A percentile compares a stretch with the other conserved stretches of the same genome.
phyloP scores from a whole-genome alignment of 768 basidiomycete species.

The Xerocomellus chrysenteron region DNA sequence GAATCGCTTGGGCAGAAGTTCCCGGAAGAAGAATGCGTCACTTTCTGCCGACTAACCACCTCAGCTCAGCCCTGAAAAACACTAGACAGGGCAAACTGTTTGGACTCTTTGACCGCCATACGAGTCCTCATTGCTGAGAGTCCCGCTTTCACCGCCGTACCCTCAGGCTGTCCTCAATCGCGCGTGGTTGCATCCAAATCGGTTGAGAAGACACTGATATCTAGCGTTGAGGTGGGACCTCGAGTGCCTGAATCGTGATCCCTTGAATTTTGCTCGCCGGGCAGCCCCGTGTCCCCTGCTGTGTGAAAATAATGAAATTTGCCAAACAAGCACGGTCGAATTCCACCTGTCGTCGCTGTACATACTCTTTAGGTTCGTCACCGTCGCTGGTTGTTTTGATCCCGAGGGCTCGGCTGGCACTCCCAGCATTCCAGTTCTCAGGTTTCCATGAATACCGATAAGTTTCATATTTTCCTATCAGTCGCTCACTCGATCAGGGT shows the following conservation, averaged over 20 bases:
- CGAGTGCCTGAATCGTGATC: conserved; percentile 18
- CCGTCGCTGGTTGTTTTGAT: conserved; percentile 1
- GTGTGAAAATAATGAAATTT: conserved; percentile 1
- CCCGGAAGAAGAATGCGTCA: conserved; percentile 18
- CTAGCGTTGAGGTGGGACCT: conserved; percentile 15
- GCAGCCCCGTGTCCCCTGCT: background rate
- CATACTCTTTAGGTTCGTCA: background rate
- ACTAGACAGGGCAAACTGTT: background rate
- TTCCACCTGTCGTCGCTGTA: conserved; percentile 3
- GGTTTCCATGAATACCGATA: conserved; percentile 18
- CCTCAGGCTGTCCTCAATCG: background rate
- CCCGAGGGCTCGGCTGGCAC: conserved; percentile 15
- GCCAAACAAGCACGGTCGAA: conserved; percentile 1
- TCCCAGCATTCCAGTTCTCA: background rate
- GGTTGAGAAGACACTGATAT: conserved; percentile 1
- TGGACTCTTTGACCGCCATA: background rate
- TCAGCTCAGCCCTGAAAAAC: background rate
- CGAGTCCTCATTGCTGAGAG: background rate
- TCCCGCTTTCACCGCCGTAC: background rate
- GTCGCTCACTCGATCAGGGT: conserved; percentile 10
- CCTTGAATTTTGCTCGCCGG: background rate
- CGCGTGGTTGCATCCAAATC: background rate
- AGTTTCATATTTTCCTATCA: conserved; percentile 18
- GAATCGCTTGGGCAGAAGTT: conserved; percentile 26
- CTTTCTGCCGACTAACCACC: conserved; percentile 26